Base-by-base conservation (phyloP, 2,329 filamentous ascomycete species). In the Penicillium sp. region DNA sequence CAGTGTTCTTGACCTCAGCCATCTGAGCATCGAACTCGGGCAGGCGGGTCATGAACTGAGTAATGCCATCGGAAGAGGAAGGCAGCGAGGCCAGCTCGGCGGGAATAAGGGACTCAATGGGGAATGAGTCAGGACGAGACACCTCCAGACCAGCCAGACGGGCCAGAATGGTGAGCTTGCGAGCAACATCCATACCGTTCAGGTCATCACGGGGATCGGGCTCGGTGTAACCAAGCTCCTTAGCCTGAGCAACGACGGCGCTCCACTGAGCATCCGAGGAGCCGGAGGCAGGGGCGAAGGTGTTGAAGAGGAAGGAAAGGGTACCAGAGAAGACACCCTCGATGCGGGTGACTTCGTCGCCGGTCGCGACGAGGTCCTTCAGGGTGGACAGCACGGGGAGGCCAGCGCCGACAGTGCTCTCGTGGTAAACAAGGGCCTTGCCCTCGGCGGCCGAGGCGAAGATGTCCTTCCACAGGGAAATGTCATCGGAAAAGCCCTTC, bases 291-390 rank as follows among this genome's bases (percentile, higher is more conserved):
- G 95, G 95, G 48, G 93, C 91, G 75, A 98, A 99, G 22, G 87
- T 93, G 82, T 98, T 98, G 86, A 99, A 98, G 41, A 99, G 83
- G 82, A 97, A 99, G 39, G 90, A 96, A 86, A 99, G 93, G 54
- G 95, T 99, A 62, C 95, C 95, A 60, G 91, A 96, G 79, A 99
- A 98, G 51, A 99, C 93, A 64, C 95, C 95, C 78, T 98, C 93
- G 66, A 99, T 96, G 78, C 89, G 93, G 53, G 85, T 91, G 5
- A 99, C 89, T 72, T 91, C 83, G 72, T 99, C 95, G 43, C 95
- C 95, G 1, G 95, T 99, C 61, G 93, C 89, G 24, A 97, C 85
- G n/a, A 99, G 84, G 68, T 99, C 95, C 71, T 92, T 93, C 62
- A 99, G 80, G 0, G 95, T 97, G 41, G 91, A 96, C 67, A 99